phyloP scores from a whole-genome alignment of 768 basidiomycete genomes.

The Cubamyces lactineus region DNA sequence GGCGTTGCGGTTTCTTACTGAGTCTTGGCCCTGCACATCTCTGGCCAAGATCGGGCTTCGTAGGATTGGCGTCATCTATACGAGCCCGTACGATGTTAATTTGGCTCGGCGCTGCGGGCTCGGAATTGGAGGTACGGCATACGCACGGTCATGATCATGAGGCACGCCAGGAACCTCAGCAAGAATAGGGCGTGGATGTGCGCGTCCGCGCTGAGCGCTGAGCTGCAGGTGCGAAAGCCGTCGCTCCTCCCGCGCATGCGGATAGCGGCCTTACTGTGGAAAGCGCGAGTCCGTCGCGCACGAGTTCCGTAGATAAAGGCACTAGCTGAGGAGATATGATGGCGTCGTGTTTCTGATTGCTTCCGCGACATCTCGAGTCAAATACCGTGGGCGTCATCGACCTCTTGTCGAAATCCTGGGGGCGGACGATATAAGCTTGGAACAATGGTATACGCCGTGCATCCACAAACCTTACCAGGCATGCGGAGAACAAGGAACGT shows the following conservation, averaged over 20 bases:
- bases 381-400: not conserved
- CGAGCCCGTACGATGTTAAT: too few relatives aligned
- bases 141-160: not conserved
- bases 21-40: not conserved
- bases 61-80: not conserved
- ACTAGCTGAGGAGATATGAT: slow-evolving; percentile 7
- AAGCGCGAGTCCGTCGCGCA: slow-evolving; percentile 5
- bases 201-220: not conserved
- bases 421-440: not conserved
- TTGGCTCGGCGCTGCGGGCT: not conserved
- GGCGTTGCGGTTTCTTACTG: slow-evolving; percentile 3
- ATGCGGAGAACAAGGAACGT: slow-evolving; percentile 3
- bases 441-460: not conserved
- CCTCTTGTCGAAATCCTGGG: not conserved
- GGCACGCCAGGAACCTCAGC: slow-evolving; percentile 8
- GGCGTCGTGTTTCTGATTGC: slow-evolving; percentile 8
- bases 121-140: not conserved
- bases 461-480: slow-evolving; percentile 1
- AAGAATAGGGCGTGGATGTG: slow-evolving; percentile 10
- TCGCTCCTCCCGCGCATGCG: not conserved
- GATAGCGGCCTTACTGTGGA: slow-evolving; percentile 11
- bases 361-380: slow-evolving; percentile 8
- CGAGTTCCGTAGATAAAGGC: slow-evolving; percentile 10
- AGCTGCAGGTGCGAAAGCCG: not conserved
- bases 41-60: not conserved